Base-by-base conservation (phyloP, 2,329 filamentous ascomycete species). In the Coniochaeta prunicola region DNA sequence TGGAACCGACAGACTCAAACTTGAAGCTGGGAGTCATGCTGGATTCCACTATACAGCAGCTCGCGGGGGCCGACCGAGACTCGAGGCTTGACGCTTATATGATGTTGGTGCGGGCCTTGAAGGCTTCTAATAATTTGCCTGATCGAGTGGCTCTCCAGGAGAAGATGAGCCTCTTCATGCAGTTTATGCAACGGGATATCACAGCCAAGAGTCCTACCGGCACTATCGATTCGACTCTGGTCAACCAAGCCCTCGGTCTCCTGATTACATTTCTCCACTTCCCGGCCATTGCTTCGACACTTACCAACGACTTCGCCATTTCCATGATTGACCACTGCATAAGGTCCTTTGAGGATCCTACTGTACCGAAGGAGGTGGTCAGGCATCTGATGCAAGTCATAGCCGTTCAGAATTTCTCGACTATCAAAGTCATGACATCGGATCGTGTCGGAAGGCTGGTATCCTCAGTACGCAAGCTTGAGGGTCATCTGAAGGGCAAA, bases 131-230 rank as follows among this genome's bases (percentile, higher is more conserved):
- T 62, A 89, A 90, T 64, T 76, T 96, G 15, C 92, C 92, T 0
- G 88, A 94, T 64, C 77, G 85, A 36, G 83, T 88, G 59, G 86
- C 86, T 12, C 77, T 96, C 58, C 82, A 85, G 59, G 83, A 84
- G 56, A 96, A 94, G 71, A 88, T 97, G 79, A 80, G 82, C 12
- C 74, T 90, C 2, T 81, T 97, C 60, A 85, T 85, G 64, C 88
- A 91, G 60, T 96, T 92, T 69, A 91, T 97, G 58, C 86, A 89
- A 66, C 83, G 92, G 60, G 94, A 99, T 69, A 79, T 96, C 26
- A 82, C 80, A 7, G 80, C 85, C 12, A 86, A 84, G 63, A 79
- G 81, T 36, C 70, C 79, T 6, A 75, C 80, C 60, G 81, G 84
- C 56, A 73, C 69, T 53, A 76, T 76, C 59, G 90, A 96, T 66